Conservation (phyloP, 2,329 filamentous ascomycete species). For the Cercospora zeae-maydis region DNA sequence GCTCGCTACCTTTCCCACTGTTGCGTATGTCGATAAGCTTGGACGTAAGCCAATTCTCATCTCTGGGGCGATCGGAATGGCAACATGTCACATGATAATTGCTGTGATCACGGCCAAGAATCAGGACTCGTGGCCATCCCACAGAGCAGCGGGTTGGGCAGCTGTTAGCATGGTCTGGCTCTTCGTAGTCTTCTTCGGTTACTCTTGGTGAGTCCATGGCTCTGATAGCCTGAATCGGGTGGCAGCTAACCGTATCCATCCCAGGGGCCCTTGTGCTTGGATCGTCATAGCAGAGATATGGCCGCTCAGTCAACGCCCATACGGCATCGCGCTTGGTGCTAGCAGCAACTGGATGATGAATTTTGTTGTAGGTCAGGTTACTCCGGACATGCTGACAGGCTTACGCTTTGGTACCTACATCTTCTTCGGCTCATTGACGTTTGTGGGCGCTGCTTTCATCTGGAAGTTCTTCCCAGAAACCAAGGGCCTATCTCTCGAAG, state of each 20-base stretch:
- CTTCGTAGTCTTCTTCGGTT: slow-evolving; percentile 71
- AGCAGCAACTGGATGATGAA: slow-evolving; percentile 50
- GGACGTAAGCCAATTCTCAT: slow-evolving; percentile 43
- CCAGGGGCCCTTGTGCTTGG: slow-evolving; percentile 71
- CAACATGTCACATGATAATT: slow-evolving; percentile 52
- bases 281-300: slow-evolving; percentile 67
- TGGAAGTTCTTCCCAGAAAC: slow-evolving; percentile 55
- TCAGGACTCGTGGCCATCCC: slow-evolving; percentile 54
- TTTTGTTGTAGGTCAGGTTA: slow-evolving; percentile 61
- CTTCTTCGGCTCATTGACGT: slow-evolving; percentile 64
- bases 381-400: slow-evolving; percentile 61
- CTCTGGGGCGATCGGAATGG: slow-evolving; percentile 37
- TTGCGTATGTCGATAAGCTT: slow-evolving; percentile 61
- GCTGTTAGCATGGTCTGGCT: slow-evolving; percentile 69
- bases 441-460: slow-evolving; percentile 56
- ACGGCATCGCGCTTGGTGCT: slow-evolving; percentile 67
- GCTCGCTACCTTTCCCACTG: slow-evolving; percentile 60
- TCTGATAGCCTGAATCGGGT: slow-evolving; percentile 35
- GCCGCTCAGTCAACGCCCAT: slow-evolving; percentile 66
- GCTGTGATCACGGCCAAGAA: slow-evolving; percentile 61
- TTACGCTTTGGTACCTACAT: slow-evolving; percentile 71
- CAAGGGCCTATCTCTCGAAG: slow-evolving; percentile 50
- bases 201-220: slow-evolving; percentile 35
- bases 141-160: slow-evolving; percentile 65
- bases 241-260: background rate